Base-by-base conservation (phyloP, 2,329 filamentous ascomycete genomes). In the Cryphonectria radicalis region DNA sequence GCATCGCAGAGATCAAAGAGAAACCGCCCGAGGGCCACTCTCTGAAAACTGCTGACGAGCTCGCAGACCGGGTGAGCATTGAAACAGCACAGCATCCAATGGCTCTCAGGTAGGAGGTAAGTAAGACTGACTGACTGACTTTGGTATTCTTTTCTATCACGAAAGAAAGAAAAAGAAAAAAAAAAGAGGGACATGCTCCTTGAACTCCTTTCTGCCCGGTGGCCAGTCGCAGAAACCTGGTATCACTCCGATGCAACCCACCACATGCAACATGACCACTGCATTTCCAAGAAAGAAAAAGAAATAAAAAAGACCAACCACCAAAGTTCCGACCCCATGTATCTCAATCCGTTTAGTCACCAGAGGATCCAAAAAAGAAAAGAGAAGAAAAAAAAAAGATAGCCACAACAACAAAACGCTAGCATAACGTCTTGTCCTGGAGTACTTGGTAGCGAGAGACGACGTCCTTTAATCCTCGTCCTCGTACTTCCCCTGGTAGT, bases 401-500 rank as follows among this genome's bases (percentile, higher is more conserved):
- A 25, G 25, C 25, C 55, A 11, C 55, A 11, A 10, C 10, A 28
- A 28, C n/a, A 28, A 40, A 40, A 32, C 13, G 35, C 65, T 14
- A 28, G n/a, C 13, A 22, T 42, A 17, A 17, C 53, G 13, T 59
- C 19, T 19, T 13, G 62, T 59, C 53, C 53, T 4, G 53, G 11
- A 28, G n/a, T 10, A 14, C 53, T 46, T 13, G 63, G 67, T 46
- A 60, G 42, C 28, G 66, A 55, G 55, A n/a, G 8, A n/a, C 46
- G 46, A n/a, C 32, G 32, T 14, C 28, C 55, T 50, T 50, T 64
- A 72, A 57, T 66, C 67, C 25, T 89, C 86, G 75, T 91, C 89
- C 76, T 87, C 88, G 71, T 84, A 81, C 77, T 91, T 92, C 73
- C 87, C 88, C 74, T 86, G 87, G 78, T 91, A 92, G 76, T 95